A percentile compares a stretch with the other conserved stretches of the same genome.
Evolutionary conservation across 306 rosid species (phyloP).

Genomic region (Glycine tomentella): DNA sequence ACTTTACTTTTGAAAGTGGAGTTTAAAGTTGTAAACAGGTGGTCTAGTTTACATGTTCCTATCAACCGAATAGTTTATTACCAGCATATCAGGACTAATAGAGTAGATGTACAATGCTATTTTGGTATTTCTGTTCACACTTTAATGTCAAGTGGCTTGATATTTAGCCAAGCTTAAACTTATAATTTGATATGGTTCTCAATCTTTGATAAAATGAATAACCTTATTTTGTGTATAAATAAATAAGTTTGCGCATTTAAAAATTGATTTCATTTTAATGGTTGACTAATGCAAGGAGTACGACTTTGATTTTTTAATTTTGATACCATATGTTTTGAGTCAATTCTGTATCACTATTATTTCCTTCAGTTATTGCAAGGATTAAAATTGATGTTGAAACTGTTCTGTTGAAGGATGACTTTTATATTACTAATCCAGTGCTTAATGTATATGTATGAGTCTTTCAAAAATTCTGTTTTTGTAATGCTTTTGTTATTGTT

Average conservation of each 20-base stretch:
- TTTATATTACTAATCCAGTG: neutral
- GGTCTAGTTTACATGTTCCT: neutral
- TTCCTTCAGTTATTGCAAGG: neutral
- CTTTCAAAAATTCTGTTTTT: conserved; percentile 4
- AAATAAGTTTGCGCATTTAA: neutral
- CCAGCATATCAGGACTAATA: neutral
- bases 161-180: neutral
- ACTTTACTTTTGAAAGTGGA: conserved; percentile 6
- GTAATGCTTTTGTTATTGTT: neutral
- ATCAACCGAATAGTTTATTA: neutral
- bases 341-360: neutral
- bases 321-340: neutral
- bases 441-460: neutral
- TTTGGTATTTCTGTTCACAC: conserved; percentile 5
- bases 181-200: neutral
- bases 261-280: conserved; percentile 11
- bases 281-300: neutral
- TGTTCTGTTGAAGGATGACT: neutral
- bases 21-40: conserved; percentile 1
- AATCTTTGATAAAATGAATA: neutral
- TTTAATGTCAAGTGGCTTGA: neutral
- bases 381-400: neutral
- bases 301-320: conserved; percentile 13
- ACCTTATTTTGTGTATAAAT: neutral
- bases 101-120: neutral